Evolutionary conservation across 805 yeast genomes (phyloP).

Genomic region (Starmerella apis): DNA sequence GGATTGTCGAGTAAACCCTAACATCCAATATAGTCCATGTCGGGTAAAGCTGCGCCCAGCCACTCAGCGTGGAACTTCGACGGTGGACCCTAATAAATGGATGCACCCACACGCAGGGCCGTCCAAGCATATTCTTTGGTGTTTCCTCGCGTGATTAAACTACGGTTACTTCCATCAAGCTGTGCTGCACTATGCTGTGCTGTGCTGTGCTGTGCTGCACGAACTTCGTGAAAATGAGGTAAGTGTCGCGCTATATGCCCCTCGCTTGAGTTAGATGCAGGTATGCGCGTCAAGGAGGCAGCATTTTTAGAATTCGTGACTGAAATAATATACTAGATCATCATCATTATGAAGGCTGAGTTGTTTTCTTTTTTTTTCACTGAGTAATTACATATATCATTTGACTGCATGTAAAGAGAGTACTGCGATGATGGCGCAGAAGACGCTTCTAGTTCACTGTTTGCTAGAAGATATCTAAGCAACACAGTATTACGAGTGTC

Average conservation of each 20-base stretch:
- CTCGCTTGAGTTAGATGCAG: not conserved
- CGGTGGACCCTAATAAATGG: not conserved
- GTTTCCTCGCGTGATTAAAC: not conserved
- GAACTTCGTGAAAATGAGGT: not conserved
- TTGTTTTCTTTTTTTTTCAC: not conserved
- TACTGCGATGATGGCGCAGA: no score
- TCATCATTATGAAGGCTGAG: no score
- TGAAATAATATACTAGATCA: no score
- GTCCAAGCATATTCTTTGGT: not conserved
- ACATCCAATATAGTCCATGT: not conserved
- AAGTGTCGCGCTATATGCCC: not conserved
- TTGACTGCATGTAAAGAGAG: not conserved
- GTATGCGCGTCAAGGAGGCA: not conserved
- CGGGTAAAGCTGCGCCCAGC: constrained; percentile 1
- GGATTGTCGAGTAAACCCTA: not conserved
- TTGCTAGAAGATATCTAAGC: no score
- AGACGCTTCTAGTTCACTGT: not conserved
- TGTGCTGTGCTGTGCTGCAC: no score
- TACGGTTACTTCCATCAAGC: no score
- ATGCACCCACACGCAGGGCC: not conserved
- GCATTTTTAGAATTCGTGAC: no score
- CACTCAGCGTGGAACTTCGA: not conserved
- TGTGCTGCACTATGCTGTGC: no score
- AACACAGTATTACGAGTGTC: no score
- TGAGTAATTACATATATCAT: not conserved